Conservation (phyloP, 1,284 basidiomycete species). For the Irpex lacteus region DNA sequence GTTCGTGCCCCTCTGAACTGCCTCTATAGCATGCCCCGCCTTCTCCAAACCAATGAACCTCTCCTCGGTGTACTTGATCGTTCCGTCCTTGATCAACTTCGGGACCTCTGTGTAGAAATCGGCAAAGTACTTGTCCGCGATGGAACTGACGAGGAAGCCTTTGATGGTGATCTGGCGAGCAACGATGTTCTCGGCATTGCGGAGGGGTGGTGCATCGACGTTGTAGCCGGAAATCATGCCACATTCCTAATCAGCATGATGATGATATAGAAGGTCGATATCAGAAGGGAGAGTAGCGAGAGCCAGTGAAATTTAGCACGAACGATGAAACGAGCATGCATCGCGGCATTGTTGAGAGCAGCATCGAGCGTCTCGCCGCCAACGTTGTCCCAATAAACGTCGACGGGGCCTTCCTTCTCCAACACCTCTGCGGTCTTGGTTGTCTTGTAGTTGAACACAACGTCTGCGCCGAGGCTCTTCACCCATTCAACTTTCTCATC, state of each 20-base stretch:
- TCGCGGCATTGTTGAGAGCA: conserved; percentile 48
- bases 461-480: conserved; percentile 63
- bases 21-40: conserved; percentile 46
- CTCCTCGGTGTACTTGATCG: conserved; percentile 60
- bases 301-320: background rate
- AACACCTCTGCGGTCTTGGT: conserved; percentile 49
- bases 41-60: conserved; percentile 48
- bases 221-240: conserved; percentile 19
- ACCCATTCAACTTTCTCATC: conserved; percentile 63
- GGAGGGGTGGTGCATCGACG: conserved; percentile 22
- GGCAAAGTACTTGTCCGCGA: conserved; percentile 34
- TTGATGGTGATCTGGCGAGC: conserved; percentile 49
- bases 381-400: conserved; percentile 54
- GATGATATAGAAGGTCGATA: background rate
- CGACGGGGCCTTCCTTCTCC: conserved; percentile 54
- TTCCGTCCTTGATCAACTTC: conserved; percentile 48
- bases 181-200: conserved; percentile 39
- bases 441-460: conserved; percentile 76
- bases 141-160: conserved; percentile 56
- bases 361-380: conserved; percentile 67
- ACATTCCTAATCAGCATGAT: conserved; percentile 15
- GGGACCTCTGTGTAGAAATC: conserved; percentile 54
- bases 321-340: conserved; percentile 52
- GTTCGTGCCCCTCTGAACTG: too few relatives aligned
- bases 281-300: background rate